Base-by-base conservation (phyloP, 1,284 basidiomycete genomes). In the Irpex sp. region DNA sequence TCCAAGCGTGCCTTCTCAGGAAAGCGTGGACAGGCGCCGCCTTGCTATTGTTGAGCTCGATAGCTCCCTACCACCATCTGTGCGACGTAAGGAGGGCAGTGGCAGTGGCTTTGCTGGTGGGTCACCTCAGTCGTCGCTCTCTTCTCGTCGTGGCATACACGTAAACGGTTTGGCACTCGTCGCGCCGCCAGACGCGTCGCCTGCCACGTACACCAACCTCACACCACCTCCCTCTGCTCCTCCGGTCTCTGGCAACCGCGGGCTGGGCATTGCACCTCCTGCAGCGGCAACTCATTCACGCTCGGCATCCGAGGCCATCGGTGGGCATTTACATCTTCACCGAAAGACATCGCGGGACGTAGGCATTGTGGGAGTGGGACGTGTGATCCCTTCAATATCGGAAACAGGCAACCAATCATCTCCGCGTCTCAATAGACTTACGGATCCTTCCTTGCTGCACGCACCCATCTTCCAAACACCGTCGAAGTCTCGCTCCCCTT, bases 121-220 rank as follows among this genome's bases (percentile, higher is more conserved):
- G 56, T 64, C 61, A 8, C n/a, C 70, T 59, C 69, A 70, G 7
- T 69, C 71, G 59, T 67, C 70, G 39, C 64, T 81, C 61, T 77
- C 77, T 55, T 75, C 81, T 57, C 76, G 82, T 57, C 78, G 82
- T 37, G 78, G 80, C 58, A 72, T 79, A 59, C 77, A 78, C 66
- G 75, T 86, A 21, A 74, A 78, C 21, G 83, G 82, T 47, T 78
- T 89, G 43, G 85, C 88, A 61, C 77, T 89, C 65, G 84, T 89
- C 62, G 85, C 86, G 61, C 89, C 86, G 61, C 85, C 86, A 59
- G 89, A 90, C 74, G 83, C 83, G 68, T 80, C 82, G n/a, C 78
- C 81, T n/a, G 77, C 73, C 63, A 72, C 78, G 7, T 84, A 85
- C 68, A 77, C 80, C 37, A 78, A 81, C 64, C 73, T 84, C 58